These are phyloP conservation scores for Penicillium corylophilum DNA, from an alignment of 2,329 filamentous ascomycete species.

Conservation along the genomic window DNA sequence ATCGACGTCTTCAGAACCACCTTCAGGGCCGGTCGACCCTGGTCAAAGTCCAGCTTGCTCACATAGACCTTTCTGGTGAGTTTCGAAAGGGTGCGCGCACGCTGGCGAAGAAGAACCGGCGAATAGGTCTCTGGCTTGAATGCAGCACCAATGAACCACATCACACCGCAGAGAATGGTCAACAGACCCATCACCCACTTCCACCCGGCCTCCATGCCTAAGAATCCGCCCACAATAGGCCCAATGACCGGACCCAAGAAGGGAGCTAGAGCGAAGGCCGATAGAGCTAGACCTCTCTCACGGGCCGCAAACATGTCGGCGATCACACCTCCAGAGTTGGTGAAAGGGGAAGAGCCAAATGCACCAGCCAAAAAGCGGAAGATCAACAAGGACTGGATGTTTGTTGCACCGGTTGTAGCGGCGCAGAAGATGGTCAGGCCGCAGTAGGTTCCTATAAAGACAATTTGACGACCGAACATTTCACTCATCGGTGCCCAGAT, in stretches of 20 bases:
- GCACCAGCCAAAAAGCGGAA: conserved; percentile 66
- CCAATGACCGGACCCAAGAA: conserved; percentile 66
- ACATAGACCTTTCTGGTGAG: conserved; percentile 51
- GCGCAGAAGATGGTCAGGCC: conserved; percentile 61
- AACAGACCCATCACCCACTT: conserved; percentile 66
- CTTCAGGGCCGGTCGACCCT: conserved; percentile 42
- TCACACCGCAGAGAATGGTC: conserved; percentile 61
- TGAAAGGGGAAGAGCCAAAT: conserved; percentile 62
- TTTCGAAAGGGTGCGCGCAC: conserved; percentile 50
- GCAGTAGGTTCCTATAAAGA: conserved; percentile 36
- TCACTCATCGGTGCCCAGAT: conserved; percentile 46
- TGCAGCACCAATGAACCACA: conserved; percentile 47
- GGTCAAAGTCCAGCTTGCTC: conserved; percentile 41
- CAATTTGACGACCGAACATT: conserved; percentile 37
- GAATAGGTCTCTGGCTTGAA: conserved; percentile 45
- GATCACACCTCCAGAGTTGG: conserved; percentile 62
- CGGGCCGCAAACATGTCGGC: conserved; percentile 60
- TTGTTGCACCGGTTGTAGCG: conserved; percentile 57
- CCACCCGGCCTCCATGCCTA: conserved; percentile 65
- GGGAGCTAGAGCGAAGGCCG: conserved; percentile 65
- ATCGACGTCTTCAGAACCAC: conserved; percentile 50
- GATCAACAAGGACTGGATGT: conserved; percentile 61
- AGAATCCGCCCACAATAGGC: conserved; percentile 67
- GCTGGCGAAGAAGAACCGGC: conserved; percentile 52
- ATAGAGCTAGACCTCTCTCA: conserved; percentile 58